Evolutionary conservation across 2,329 filamentous ascomycete species (phyloP).

Genomic region (Sordariomycetes sp.): DNA sequence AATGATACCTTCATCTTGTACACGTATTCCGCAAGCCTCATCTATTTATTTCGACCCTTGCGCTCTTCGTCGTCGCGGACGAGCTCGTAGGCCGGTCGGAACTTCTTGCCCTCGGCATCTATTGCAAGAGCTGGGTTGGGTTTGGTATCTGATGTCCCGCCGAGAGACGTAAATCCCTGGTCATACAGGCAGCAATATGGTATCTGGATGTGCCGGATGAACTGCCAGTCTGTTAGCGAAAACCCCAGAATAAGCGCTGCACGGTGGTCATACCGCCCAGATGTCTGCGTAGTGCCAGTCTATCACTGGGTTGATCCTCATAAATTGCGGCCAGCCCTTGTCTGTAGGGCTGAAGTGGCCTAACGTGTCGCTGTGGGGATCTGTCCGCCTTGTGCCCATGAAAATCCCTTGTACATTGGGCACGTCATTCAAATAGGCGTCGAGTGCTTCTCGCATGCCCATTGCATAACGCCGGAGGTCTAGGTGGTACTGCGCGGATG

Average conservation of each 20-base stretch:
- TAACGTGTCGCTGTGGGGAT: constrained; percentile 76
- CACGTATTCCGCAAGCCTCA: no score
- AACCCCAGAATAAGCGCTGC: neutral
- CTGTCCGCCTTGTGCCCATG: constrained; percentile 69
- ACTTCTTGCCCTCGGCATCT: constrained; percentile 28
- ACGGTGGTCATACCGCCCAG: constrained; percentile 57
- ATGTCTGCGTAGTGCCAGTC: constrained; percentile 92
- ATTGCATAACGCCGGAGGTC: constrained; percentile 64
- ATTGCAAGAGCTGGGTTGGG: constrained; percentile 69
- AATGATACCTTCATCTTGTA: no score
- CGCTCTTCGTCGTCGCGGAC: constrained; percentile 69
- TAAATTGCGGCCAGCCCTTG: constrained; percentile 80
- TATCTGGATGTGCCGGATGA: constrained; percentile 69
- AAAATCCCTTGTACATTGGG: constrained; percentile 52
- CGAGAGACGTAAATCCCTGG: constrained; percentile 81
- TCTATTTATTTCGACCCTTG: constrained; percentile 56
- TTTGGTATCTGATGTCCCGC: constrained; percentile 78
- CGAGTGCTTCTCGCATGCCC: constrained; percentile 75
- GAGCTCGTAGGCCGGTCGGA: constrained; percentile 68
- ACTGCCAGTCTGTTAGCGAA: constrained; percentile 34
- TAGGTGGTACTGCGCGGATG: constrained; percentile 62
- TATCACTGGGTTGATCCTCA: constrained; percentile 90
- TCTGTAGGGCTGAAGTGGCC: constrained; percentile 84
- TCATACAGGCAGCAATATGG: constrained; percentile 87
- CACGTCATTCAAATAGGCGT: constrained; percentile 60